Conservation (phyloP, 805 yeast genomes). For the Candida ascalaphidarum region DNA sequence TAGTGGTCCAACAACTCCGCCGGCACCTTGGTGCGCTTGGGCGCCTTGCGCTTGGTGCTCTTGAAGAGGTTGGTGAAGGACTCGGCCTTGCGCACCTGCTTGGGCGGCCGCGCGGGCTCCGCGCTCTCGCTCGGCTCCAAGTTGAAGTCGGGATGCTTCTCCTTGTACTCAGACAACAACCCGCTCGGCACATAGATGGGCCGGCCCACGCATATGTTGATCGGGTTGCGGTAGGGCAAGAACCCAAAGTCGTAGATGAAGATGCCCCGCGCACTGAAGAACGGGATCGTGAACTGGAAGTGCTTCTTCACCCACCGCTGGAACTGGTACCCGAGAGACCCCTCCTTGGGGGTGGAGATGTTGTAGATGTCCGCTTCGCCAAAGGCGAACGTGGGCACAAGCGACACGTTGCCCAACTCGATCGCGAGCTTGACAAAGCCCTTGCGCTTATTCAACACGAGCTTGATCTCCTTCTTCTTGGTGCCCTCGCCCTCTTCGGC, state of each 20-base stretch:
- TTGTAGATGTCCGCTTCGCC: slow-evolving; percentile 70
- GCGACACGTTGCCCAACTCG: slow-evolving; percentile 61
- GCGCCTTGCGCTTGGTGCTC: slow-evolving; percentile 5
- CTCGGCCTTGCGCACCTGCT: slow-evolving; percentile 22
- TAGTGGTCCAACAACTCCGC: slow-evolving; percentile 49
- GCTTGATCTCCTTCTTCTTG: slow-evolving; percentile 40
- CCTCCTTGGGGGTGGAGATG: slow-evolving; percentile 31
- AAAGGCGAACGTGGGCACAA: slow-evolving; percentile 86
- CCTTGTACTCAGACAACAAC: slow-evolving; percentile 20
- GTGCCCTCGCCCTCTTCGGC: neutral
- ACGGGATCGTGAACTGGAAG: slow-evolving; percentile 81
- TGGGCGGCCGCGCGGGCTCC: slow-evolving; percentile 16
- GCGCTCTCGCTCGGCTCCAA: slow-evolving; percentile 1
- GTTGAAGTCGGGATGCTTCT: slow-evolving; percentile 14
- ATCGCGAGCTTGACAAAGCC: slow-evolving; percentile 88
- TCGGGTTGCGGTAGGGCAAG: slow-evolving; percentile 75
- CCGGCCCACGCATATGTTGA: slow-evolving; percentile 65
- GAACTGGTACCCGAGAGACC: slow-evolving; percentile 39
- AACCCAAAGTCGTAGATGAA: slow-evolving; percentile 90
- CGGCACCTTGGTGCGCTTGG: slow-evolving; percentile 22
- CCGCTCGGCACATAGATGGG: slow-evolving; percentile 53
- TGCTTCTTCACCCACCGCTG: slow-evolving; percentile 67
- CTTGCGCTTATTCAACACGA: slow-evolving; percentile 69
- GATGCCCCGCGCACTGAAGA: slow-evolving; percentile 86
- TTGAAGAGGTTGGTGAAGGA: slow-evolving; percentile 24